These are phyloP conservation scores for Botrytis squamosa DNA, from an alignment of 2,329 filamentous ascomycete genomes.

Conservation along the genomic window DNA sequence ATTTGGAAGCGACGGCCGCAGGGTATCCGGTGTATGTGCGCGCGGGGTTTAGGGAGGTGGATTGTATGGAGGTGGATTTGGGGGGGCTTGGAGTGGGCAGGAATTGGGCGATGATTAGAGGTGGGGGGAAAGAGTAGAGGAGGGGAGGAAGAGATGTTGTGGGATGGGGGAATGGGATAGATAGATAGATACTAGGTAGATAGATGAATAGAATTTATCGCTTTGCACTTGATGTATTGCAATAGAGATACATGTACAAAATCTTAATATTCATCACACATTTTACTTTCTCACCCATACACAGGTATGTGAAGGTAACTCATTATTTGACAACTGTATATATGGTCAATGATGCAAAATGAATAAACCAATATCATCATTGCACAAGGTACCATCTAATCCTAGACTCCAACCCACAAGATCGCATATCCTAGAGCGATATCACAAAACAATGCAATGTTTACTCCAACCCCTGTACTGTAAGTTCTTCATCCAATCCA, in stretches of 20 bases:
- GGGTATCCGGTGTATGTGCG: constrained; percentile 43
- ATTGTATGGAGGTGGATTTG: constrained; percentile 38
- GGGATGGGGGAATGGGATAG: not conserved
- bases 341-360: not conserved
- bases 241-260: not conserved
- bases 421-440: not conserved
- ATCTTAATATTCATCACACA: not conserved
- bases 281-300: not conserved
- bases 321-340: too few relatives aligned
- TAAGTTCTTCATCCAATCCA: not conserved
- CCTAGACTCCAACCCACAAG: not conserved
- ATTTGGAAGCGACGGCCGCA: constrained; percentile 43
- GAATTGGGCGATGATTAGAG: constrained; percentile 34
- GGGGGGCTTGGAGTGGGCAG: constrained; percentile 31
- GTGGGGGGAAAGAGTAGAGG: not conserved
- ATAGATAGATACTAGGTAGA: not conserved
- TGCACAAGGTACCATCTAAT: not conserved
- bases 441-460: not conserved
- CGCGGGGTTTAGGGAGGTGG: constrained; percentile 42
- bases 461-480: not conserved
- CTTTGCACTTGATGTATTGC: not conserved
- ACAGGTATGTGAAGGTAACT: too few relatives aligned
- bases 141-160: too few relatives aligned
- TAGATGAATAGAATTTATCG: not conserved
- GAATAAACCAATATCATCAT: not conserved